Conservation (phyloP, 1,284 basidiomycete genomes). For the Ceratobasidium sp. region DNA sequence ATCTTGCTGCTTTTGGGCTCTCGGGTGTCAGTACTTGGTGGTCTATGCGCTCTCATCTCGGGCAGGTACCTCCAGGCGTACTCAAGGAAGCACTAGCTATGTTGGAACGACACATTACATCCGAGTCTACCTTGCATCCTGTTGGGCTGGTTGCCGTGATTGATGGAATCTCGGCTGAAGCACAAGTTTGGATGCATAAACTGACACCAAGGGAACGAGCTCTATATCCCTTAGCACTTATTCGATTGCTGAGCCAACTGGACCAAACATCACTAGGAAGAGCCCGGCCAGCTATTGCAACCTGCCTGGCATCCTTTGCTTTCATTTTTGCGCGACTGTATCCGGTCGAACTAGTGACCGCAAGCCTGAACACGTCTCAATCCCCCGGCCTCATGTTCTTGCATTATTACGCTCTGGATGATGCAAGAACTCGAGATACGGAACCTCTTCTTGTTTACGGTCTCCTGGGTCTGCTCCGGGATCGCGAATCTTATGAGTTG, state of each 20-base stretch:
- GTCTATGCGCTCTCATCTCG: slow-evolving; percentile 17
- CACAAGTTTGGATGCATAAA: slow-evolving; percentile 21
- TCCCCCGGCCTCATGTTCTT: slow-evolving; percentile 25
- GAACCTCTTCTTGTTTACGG: slow-evolving; percentile 32
- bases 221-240: slow-evolving; percentile 11
- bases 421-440: slow-evolving; percentile 17
- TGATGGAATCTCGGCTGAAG: slow-evolving; percentile 17
- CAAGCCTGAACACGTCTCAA: background rate
- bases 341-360: background rate
- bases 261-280: slow-evolving; percentile 25
- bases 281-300: slow-evolving; percentile 30
- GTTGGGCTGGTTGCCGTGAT: slow-evolving; percentile 22
- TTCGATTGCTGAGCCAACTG: slow-evolving; percentile 12
- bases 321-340: background rate
- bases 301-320: slow-evolving; percentile 18
- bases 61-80: slow-evolving; percentile 29
- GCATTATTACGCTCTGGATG: slow-evolving; percentile 8
- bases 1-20: slow-evolving; percentile 26
- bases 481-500: slow-evolving; percentile 20
- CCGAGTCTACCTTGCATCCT: slow-evolving; percentile 23
- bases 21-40: slow-evolving; percentile 32
- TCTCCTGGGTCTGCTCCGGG: slow-evolving; percentile 21
- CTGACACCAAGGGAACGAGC: slow-evolving; percentile 20
- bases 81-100: slow-evolving; percentile 27
- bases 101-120: slow-evolving; percentile 9